These are phyloP conservation scores for Yamagishiella unicocca DNA, from an alignment of 139 green algal species.

Conservation along the genomic window DNA sequence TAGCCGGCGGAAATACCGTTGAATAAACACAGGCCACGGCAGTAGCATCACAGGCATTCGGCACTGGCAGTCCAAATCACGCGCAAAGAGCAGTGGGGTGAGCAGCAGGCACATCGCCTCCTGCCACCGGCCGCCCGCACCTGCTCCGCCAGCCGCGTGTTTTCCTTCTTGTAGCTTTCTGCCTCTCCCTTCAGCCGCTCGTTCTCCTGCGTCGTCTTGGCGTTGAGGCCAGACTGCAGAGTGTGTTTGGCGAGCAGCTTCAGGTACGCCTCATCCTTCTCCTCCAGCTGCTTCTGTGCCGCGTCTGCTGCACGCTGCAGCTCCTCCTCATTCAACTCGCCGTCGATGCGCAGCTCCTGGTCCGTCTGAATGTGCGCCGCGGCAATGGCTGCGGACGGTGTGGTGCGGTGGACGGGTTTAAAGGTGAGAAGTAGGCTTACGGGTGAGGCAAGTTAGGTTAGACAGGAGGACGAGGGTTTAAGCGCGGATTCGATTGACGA, in stretches of 20 bases:
- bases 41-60: too few species aligned
- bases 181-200: slow-evolving; percentile 27
- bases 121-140: neutral
- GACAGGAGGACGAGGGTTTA: too few species aligned
- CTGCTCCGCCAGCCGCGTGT: slow-evolving; percentile 51
- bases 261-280: slow-evolving; percentile 55
- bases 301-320: slow-evolving; percentile 32
- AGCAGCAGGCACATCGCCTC: too few species aligned
- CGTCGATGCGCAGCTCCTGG: slow-evolving; percentile 43
- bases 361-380: slow-evolving; percentile 19
- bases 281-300: slow-evolving; percentile 51
- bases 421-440: too few species aligned
- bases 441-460: too few species aligned
- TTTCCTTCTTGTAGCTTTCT: slow-evolving; percentile 43
- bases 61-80: too few species aligned
- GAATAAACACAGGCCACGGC: too few species aligned
- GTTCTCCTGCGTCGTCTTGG: slow-evolving; percentile 49
- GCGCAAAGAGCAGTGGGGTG: too few species aligned
- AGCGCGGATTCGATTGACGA: too few species aligned
- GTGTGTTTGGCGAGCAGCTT: slow-evolving; percentile 61
- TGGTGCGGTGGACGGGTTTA: neutral
- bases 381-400: slow-evolving; percentile 1
- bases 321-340: slow-evolving; percentile 59
- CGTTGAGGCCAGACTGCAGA: slow-evolving; percentile 42
- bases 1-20: too few species aligned